Evolutionary conservation across 1,284 basidiomycete genomes (phyloP), one percentile per base, ranked within the genome.

Genomic region (Schizophyllum commune): DNA sequence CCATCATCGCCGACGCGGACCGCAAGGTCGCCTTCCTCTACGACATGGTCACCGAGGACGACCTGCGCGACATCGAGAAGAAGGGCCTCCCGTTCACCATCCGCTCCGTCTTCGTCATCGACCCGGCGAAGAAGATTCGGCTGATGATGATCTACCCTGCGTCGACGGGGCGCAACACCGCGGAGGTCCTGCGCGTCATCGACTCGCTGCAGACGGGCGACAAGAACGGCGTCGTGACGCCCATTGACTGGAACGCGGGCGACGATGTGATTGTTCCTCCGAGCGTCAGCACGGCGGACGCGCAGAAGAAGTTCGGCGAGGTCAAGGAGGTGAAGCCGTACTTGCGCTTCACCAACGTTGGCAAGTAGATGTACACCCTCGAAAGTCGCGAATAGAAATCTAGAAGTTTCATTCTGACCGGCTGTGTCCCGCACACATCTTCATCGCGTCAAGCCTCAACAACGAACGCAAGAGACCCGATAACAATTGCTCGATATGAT

Each of bases 31-130:
- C 89, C 32, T 82, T 79, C 21, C 71, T 83, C 58, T 89, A 89
- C 71, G 88, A 88, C 72, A 94, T 94, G 91, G 80, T 94, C 58
- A 92, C 94, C 73, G 78, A 85, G 63, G 84, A 89, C 69, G 88
- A 91, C 71, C 78, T 87, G 58, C 90, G 89, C 61, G 94, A 94
- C 77, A 82, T 87, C 60, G 91, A 94, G 73, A 80, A 77, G 63
- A 91, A 91, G 77, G 88, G 89, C 58, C 74, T 83, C 47, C 85
- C 84, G n/a, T 82, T 86, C 73, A 85, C 83, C 90, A 86, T 92
- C 70, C 82, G 89, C 62, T 89, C 88, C 17, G 89, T 91, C 63
- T 91, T 90, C 71, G 74, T 92, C 68, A 86, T 92, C 68, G 90
- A 91, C 76, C 88, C 83, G 27, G 84, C 83, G 72, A 86, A 87